Percentiles rank a stretch among this genome's conserved stretches.
phyloP scores from a whole-genome alignment of 1,284 basidiomycete species.

The Cystobasidiaceae sp. region DNA sequence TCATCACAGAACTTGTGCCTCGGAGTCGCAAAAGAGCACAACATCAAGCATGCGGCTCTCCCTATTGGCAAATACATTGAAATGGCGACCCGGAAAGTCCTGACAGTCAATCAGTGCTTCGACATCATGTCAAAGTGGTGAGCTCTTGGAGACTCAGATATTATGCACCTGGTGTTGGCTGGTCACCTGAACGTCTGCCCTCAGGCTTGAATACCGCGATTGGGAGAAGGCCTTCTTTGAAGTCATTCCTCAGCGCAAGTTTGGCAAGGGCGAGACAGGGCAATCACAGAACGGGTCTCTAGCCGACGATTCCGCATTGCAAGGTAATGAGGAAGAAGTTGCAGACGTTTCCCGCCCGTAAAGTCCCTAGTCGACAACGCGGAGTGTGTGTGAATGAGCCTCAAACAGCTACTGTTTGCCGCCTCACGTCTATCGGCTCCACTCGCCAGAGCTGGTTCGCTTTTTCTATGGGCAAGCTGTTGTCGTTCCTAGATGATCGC shows the following conservation, averaged over 20 bases:
- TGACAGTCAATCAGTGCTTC: slow-evolving; percentile 93
- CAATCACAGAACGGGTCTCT: too few species aligned
- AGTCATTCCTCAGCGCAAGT: slow-evolving; percentile 86
- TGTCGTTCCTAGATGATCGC: too few species aligned
- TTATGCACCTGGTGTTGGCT: not conserved
- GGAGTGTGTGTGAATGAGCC: too few species aligned
- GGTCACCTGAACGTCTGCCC: slow-evolving; percentile 41
- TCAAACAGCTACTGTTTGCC: too few species aligned
- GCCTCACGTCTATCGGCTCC: too few species aligned
- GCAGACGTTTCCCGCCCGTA: too few species aligned
- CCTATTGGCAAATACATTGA: slow-evolving; percentile 86
- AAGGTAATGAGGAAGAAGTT: not conserved
- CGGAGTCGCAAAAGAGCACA: slow-evolving; percentile 70
- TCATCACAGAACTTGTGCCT: slow-evolving; percentile 75
- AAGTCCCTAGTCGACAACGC: too few species aligned
- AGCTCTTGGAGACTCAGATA: slow-evolving; percentile 41
- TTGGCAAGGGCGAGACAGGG: too few species aligned
- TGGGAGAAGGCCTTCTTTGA: slow-evolving; percentile 79
- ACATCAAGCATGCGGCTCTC: slow-evolving; percentile 77
- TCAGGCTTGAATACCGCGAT: slow-evolving; percentile 45
- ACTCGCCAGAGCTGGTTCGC: too few species aligned
- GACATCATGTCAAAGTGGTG: slow-evolving; percentile 88
- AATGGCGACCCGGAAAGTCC: slow-evolving; percentile 82
- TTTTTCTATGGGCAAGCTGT: too few species aligned
- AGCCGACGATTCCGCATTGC: slow-evolving; percentile 31